Evolutionary conservation across 495 filamentous ascomycete species (phyloP).

Genomic region (Talaromyces wortmannii): DNA sequence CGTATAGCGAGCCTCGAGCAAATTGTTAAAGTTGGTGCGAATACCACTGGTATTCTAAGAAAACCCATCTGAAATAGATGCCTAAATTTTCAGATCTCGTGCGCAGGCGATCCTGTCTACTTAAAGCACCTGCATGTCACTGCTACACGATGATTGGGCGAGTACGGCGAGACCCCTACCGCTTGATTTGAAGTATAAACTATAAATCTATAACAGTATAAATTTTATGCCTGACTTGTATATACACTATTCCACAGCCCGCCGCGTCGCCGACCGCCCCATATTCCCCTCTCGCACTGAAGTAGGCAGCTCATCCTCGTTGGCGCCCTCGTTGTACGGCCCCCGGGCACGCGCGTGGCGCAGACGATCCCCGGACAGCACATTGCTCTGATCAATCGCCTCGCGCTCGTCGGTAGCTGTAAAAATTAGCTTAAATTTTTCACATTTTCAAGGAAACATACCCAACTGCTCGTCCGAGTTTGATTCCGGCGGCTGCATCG

Average conservation of each 20-base stretch:
- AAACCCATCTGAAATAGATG: too few relatives aligned
- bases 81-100: too few relatives aligned
- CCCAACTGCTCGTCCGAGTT: constrained; percentile 16
- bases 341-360: constrained; percentile 16
- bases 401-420: constrained; percentile 16
- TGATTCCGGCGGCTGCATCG: constrained; percentile 16
- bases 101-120: too few relatives aligned
- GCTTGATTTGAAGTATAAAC: too few relatives aligned
- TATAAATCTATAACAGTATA: too few relatives aligned
- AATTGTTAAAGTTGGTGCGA: too few relatives aligned
- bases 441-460: background rate
- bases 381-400: constrained; percentile 16
- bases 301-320: constrained; percentile 20
- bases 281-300: constrained; percentile 3
- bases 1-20: background rate
- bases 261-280: constrained; percentile 34
- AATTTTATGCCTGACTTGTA: too few relatives aligned
- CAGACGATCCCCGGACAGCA: constrained; percentile 16
- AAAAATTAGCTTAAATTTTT: background rate
- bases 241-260: background rate
- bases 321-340: constrained; percentile 21
- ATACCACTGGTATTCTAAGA: too few relatives aligned
- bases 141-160: too few relatives aligned
- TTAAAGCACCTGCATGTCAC: too few relatives aligned
- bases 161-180: too few relatives aligned